Conservation (phyloP, 2,329 filamentous ascomycete genomes). For the Pseudocercospora eumusae region DNA sequence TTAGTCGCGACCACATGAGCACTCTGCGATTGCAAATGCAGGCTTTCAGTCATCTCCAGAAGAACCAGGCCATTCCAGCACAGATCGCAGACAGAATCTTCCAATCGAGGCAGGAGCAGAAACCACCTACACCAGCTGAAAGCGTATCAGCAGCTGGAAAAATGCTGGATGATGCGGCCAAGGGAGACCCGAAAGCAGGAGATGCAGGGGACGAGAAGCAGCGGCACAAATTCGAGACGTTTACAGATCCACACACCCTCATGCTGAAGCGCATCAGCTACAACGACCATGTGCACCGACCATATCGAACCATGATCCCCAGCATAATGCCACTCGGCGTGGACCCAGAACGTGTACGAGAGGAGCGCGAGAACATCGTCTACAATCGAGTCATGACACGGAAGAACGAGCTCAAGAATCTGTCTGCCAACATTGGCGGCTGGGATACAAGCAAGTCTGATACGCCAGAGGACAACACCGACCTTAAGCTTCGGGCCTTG, state of each 20-base stretch:
- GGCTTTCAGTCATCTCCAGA: conserved; percentile 86
- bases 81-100: conserved; percentile 82
- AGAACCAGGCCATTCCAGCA: conserved; percentile 78
- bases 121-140: conserved; percentile 44
- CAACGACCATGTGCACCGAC: conserved; percentile 72
- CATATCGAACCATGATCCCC: conserved; percentile 77
- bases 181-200: conserved; percentile 44
- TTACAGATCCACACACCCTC: conserved; percentile 70
- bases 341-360: conserved; percentile 80
- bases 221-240: conserved; percentile 65
- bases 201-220: conserved; percentile 38
- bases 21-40: conserved; percentile 82
- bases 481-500: conserved; percentile 81
- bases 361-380: conserved; percentile 82
- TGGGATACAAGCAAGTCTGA: conserved; percentile 77
- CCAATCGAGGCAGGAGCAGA: conserved; percentile 65
- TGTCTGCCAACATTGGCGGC: conserved; percentile 81
- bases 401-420: conserved; percentile 77
- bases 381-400: conserved; percentile 88
- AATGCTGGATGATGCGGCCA: conserved; percentile 54
- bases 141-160: conserved; percentile 50
- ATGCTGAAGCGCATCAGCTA: conserved; percentile 69
- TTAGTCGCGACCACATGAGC: conserved; percentile 75
- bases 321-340: conserved; percentile 86
- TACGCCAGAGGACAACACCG: conserved; percentile 71